Evolutionary conservation across 257 asterid species (phyloP).

Genomic region (Linderniella brevidens): DNA sequence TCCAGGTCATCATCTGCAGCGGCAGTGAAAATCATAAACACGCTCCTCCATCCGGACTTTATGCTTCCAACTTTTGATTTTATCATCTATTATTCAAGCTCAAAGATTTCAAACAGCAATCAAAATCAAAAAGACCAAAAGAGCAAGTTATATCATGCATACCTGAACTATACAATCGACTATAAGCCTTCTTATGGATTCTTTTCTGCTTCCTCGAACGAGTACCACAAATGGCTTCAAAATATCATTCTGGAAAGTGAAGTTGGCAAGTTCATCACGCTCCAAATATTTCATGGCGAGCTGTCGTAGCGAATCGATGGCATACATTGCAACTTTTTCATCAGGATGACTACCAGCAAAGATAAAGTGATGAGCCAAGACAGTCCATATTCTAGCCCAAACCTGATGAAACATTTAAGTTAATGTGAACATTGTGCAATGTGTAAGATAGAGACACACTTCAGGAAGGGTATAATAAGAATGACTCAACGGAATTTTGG

Average conservation of each 20-base stretch:
- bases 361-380: constrained; percentile 74
- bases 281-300: constrained; percentile 92
- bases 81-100: constrained; percentile 53
- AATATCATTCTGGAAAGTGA: constrained; percentile 90
- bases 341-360: constrained; percentile 90
- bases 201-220: constrained; percentile 73
- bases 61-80: constrained; percentile 76
- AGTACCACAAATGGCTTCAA: constrained; percentile 77
- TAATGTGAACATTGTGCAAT: constrained; percentile 1
- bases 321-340: constrained; percentile 91
- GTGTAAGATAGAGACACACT: neutral
- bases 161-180: constrained; percentile 83
- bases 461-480: neutral
- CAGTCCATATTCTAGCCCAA: constrained; percentile 98
- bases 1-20: constrained; percentile 88
- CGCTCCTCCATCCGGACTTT: constrained; percentile 97
- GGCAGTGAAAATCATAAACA: constrained; percentile 84
- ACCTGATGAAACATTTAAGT: constrained; percentile 42
- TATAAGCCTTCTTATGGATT: constrained; percentile 63
- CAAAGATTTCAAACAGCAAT: constrained; percentile 19
- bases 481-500: too few species aligned
- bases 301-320: constrained; percentile 87
- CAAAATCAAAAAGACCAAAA: constrained; percentile 9
- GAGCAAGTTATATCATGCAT: constrained; percentile 17
- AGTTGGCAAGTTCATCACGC: constrained; percentile 80